Evolutionary conservation across 164 flowering plant species (phyloP), one percentile per base, ranked within the genome.

Genomic region (Chimonanthus salicifolius): DNA sequence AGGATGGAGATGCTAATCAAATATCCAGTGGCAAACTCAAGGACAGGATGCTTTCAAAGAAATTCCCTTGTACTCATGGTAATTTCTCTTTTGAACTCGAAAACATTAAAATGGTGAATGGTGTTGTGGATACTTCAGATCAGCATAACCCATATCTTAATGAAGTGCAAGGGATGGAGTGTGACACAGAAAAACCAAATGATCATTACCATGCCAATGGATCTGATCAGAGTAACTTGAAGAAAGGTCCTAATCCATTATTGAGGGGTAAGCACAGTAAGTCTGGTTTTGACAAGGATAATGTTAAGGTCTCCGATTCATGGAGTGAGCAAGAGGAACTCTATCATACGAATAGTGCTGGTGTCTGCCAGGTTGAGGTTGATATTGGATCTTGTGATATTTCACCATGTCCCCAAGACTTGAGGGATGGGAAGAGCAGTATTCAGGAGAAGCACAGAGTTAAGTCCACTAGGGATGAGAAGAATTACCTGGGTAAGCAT

Each of bases 221-320:
- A 43, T 82, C 88, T 76, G 81, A 67, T 70, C 58, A 85, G 46
- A 72, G 76, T 71, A 87, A 89, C 76, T 77, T 83, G 21, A 85
- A 80, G 69, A 88, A 85, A 72, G 86, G 85, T 3, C 80, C 84
- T 21, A 83, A 87, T 48, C 85, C 85, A 16, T 79, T 78, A 63
- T 79, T 84, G 73, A 89, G 83, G 82, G 94, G 89, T 43, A 85
- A 75, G 65, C 81, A 50, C 69, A 70, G 80, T 33, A 84, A 74
- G 70, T 83, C 82, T 76, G 83, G 76, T 4, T 49, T 60, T 76
- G 87, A 74, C 64, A 81, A 71, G 71, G 84, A 66, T 64, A 83
- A 79, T 49, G 47, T 65, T 69, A 85, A 83, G 80, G 76, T 64
- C 49, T 75, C 88, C 62, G 82, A 76, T 75, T 82, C 85, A 64